Evolutionary conservation across 2,329 filamentous ascomycete genomes (phyloP), one percentile per base, ranked within the genome.

Genomic region (Ambrosiella cleistominuta): DNA sequence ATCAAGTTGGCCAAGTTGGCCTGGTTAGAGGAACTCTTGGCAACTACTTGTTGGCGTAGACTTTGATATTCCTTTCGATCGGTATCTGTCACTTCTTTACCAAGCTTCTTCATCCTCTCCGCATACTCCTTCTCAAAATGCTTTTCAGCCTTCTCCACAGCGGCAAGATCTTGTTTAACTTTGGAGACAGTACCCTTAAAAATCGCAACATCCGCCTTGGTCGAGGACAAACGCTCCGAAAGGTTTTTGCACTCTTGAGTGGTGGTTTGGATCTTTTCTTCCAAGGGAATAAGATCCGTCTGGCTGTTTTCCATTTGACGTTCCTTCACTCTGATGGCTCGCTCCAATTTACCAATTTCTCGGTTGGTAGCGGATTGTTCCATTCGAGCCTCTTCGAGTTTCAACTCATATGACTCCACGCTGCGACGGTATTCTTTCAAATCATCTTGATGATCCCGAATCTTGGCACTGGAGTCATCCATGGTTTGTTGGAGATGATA

Each of bases 401-500:
- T 81, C 62, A 79, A 79, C 65, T 95, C 86, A 64, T 87, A 95
- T 58, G 86, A 82, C 65, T 94, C 86, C 17, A 96, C 84, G 40
- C 88, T 89, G 53, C 93, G 86, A 56, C 86, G 83, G 67, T 89
- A 86, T 69, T 97, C 91, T 68, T 95, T 95, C 17, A 98, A 75
- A 64, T 97, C 90, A 66, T 95, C 88, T 66, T 97, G 90, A 65
- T 96, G 89, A 64, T 87, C 88, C 65, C 91, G 85, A 60, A 98
- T 98, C 65, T 93, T 84, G 50, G 82, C 82, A 64, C 85, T 90
- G 27, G 93, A 95, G 64, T 91, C 86, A 64, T 96, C 88, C 74
- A 98, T 96, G 37, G 89, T 80, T 60, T 84, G 85, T 69, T 98
- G 91, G 68, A 95, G 94, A 66, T 95, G 89, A 68, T 88, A 97